Conservation (phyloP, 2,329 filamentous ascomycete species). For the Leptographium galeiforme region DNA sequence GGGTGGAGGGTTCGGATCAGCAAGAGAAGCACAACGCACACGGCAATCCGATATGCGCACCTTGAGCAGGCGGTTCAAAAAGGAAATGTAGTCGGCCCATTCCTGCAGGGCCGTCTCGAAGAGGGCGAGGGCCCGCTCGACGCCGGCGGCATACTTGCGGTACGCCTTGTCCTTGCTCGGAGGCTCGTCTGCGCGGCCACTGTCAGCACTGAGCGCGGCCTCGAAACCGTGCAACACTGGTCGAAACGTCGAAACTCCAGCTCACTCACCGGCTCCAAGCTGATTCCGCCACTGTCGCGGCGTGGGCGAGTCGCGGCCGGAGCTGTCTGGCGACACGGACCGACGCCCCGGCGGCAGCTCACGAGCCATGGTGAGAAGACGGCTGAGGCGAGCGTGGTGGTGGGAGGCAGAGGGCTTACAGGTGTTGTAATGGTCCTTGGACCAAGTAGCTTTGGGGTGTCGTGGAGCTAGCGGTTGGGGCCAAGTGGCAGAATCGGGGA, state of each 20-base stretch:
- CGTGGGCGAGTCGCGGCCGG: slow-evolving; percentile 65
- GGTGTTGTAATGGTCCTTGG: too few species aligned
- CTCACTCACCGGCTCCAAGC: slow-evolving; percentile 59
- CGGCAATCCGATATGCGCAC: slow-evolving; percentile 26
- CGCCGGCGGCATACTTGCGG: slow-evolving; percentile 76
- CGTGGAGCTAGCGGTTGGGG: not conserved
- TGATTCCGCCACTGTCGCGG: slow-evolving; percentile 66
- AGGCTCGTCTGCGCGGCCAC: slow-evolving; percentile 34
- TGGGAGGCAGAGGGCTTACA: not conserved
- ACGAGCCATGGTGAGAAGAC: slow-evolving; percentile 39
- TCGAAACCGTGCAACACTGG: not conserved
- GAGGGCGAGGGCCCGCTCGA: slow-evolving; percentile 75
- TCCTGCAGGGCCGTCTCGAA: slow-evolving; percentile 93
- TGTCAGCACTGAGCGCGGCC: not conserved
- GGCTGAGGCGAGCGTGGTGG: slow-evolving; percentile 11
- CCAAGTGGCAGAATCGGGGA: slow-evolving; percentile 4
- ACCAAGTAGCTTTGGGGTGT: not conserved
- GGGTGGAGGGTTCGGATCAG: not conserved
- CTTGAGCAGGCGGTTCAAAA: slow-evolving; percentile 81
- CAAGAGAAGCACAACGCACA: too few species aligned
- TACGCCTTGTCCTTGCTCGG: slow-evolving; percentile 53
- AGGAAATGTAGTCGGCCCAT: slow-evolving; percentile 99
- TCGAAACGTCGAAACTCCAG: too few species aligned
- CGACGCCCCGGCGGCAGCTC: slow-evolving; percentile 43
- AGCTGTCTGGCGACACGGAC: slow-evolving; percentile 66